Evolutionary conservation across 352 stramenopile genomes (phyloP), one percentile per base, ranked within the genome.

Genomic region (Phytophthora kernoviae): DNA sequence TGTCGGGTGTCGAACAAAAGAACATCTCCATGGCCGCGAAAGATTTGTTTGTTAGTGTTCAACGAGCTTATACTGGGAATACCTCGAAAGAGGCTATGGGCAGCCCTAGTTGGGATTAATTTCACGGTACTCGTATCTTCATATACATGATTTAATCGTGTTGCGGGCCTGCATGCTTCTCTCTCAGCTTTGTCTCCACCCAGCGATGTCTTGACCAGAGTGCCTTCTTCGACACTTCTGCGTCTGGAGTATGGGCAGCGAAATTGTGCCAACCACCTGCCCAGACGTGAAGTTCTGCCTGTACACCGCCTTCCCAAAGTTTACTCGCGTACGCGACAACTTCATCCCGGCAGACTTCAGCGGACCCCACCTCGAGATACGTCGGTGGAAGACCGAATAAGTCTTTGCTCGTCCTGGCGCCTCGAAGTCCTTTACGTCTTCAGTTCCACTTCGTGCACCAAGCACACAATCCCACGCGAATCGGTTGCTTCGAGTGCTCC

Each of bases 201-300:
- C 55, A 70, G 9, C 52, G 49, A 22, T 62, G 56, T 46, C 56
- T 70, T n/a, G 45, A 43, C 7, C 18, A 54, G 15, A 70, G 30
- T 5, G 56, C 56, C 18, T 58, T 66, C 45, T 70, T 66, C 21
- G 62, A 66, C 33, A 70, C 15, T 7, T 62, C 50, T 7, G 51
- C 62, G 18, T 66, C 26, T 8, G 56, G 56, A 27, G 36, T 50
- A 7, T 70, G 45, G 7, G 44, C 50, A 18, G 55, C 49, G 20
- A 70, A 70, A 20, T 70, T 65, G 55, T 65, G 62, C 48, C 48
- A 70, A 10, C 48, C 62, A n/a, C 62, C 55, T 18, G 49, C 42
- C 62, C 62, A 65, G 33, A 70, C 56, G 17, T 70, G 62, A n/a
- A 66, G 56, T 39, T 70, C 56, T 7, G 55, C 56, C 17, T 66